Evolutionary conservation across 2,329 filamentous ascomycete species (phyloP).

Genomic region (Pseudocercospora pini-densiflorae): DNA sequence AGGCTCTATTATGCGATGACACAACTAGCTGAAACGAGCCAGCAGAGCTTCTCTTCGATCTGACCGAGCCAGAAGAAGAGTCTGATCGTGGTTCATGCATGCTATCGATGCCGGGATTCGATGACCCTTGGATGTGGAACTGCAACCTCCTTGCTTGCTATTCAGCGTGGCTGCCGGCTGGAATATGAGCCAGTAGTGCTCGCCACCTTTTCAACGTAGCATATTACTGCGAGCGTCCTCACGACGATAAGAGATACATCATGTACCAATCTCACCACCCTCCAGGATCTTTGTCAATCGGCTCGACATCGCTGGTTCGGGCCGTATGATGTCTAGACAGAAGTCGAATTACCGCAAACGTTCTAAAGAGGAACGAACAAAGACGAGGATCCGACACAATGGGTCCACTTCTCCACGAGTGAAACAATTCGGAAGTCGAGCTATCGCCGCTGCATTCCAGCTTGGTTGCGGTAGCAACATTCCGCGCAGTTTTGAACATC

Average conservation of each 20-base stretch:
- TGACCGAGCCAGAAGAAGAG: background rate
- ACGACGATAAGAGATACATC: background rate
- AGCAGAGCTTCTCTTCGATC: background rate
- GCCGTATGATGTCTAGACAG: background rate
- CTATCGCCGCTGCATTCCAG: slow-evolving; percentile 3
- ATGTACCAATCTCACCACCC: background rate
- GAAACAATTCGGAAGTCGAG: background rate
- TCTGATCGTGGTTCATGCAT: slow-evolving; percentile 5
- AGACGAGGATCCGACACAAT: slow-evolving; percentile 1
- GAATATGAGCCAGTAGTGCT: background rate
- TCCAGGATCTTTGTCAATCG: slow-evolving; percentile 1
- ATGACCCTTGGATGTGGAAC: background rate
- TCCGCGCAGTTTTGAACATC: background rate
- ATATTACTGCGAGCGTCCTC: background rate
- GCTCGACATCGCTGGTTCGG: background rate
- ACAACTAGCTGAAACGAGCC: background rate
- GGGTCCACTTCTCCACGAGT: background rate
- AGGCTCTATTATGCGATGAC: slow-evolving; percentile 3
- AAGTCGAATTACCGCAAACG: slow-evolving; percentile 4
- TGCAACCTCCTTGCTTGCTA: background rate
- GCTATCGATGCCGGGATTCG: background rate
- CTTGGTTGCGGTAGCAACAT: slow-evolving; percentile 9
- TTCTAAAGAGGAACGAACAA: background rate
- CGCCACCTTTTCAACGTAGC: background rate
- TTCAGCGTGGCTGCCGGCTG: background rate